Conservation (phyloP, 805 yeast genomes). For the Metschnikowia lachancei region DNA sequence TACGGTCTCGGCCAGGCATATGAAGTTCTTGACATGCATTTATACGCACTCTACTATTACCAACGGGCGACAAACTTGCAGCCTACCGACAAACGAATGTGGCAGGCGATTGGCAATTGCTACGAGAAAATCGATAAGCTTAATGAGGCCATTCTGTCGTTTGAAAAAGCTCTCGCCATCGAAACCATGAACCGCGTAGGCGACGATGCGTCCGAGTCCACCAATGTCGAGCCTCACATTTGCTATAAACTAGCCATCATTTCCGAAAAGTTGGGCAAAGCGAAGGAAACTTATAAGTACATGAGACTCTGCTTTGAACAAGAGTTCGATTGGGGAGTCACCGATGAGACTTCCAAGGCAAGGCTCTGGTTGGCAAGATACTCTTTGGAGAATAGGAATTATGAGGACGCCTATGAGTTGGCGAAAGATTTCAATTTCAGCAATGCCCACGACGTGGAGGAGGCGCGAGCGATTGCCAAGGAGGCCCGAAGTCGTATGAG, state of each 20-base stretch:
- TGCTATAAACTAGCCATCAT: conserved; percentile 67
- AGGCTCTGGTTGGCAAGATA: conserved; percentile 80
- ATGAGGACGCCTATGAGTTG: conserved; percentile 65
- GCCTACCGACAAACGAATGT: conserved; percentile 88
- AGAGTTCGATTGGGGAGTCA: conserved; percentile 60
- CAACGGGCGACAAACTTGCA: conserved; percentile 86
- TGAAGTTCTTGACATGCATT: conserved; percentile 92
- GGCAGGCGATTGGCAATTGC: conserved; percentile 93
- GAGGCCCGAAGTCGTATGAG: conserved; percentile 62
- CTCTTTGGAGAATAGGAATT: conserved; percentile 56
- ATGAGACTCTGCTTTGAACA: conserved; percentile 69
- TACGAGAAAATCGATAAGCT: conserved; percentile 72
- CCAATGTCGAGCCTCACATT: conserved; percentile 51
- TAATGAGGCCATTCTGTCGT: conserved; percentile 75
- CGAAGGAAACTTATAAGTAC: conserved; percentile 51
- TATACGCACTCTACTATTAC: conserved; percentile 87
- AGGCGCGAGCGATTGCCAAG: conserved; percentile 78
- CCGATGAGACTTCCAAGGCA: conserved; percentile 76
- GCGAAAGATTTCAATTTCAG: conserved; percentile 68
- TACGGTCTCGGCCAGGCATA: conserved; percentile 98
- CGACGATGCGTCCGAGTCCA: conserved; percentile 19
- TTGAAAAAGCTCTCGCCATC: conserved; percentile 67
- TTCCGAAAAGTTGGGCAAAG: conserved; percentile 55
- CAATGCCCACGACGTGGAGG: conserved; percentile 83
- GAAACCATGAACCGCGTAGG: conserved; percentile 36